phyloP scores from a whole-genome alignment of 257 asterid genomes.

The Echites panduratus region DNA sequence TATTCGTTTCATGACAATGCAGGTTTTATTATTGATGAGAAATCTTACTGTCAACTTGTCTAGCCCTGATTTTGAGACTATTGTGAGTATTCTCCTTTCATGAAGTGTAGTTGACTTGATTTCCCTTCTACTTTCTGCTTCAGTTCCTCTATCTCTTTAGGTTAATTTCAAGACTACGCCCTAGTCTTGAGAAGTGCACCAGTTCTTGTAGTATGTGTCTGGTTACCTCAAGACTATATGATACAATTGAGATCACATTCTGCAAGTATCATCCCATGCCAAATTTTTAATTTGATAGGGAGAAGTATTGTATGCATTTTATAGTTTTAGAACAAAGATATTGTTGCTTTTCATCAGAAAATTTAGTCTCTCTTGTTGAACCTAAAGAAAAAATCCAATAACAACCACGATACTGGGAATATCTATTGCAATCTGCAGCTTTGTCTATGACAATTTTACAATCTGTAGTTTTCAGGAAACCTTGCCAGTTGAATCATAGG shows the following conservation, averaged over 20 bases:
- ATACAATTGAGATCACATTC: neutral
- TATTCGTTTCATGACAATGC: conserved; percentile 31
- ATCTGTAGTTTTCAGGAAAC: neutral
- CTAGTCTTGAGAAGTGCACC: neutral
- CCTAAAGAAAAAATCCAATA: neutral
- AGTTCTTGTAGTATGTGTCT: neutral
- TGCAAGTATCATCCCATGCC: neutral
- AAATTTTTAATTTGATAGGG: neutral
- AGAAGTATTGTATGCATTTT: neutral
- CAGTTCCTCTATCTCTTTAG: neutral
- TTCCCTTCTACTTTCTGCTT: neutral
- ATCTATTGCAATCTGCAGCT: neutral
- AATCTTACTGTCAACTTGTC: conserved; percentile 83
- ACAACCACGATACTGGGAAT: neutral
- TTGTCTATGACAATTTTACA: neutral
- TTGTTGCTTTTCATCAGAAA: neutral
- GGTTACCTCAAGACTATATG: neutral
- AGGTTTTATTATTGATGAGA: conserved; percentile 85
- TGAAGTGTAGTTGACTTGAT: neutral
- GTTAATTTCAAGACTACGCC: neutral
- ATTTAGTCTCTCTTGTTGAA: neutral
- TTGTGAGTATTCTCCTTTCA: conserved; percentile 48
- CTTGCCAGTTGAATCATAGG: neutral
- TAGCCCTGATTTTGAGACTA: conserved; percentile 76
- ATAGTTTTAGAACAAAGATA: neutral